These are phyloP conservation scores for Xylariaceae sp. DNA, from an alignment of 2,329 filamentous ascomycete species.

Conservation along the genomic window DNA sequence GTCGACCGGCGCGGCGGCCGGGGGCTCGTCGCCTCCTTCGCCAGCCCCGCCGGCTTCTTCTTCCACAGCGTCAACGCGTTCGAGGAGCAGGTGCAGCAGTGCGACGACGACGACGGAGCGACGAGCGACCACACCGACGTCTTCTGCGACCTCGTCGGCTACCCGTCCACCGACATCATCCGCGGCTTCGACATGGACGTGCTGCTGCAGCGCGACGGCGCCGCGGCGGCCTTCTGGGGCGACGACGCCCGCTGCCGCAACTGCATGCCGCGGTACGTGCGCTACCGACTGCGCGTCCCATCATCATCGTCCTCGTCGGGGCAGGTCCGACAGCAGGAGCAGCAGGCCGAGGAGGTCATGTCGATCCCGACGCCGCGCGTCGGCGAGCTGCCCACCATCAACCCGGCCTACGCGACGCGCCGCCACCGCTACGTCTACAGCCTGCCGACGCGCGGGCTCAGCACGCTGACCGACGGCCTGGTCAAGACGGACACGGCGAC, in stretches of 20 bases:
- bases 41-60: constrained; percentile 62
- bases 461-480: constrained; percentile 54
- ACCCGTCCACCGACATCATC: constrained; percentile 57
- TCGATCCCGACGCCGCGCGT: constrained; percentile 44
- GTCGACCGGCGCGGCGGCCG: constrained; percentile 55
- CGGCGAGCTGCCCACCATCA: constrained; percentile 61
- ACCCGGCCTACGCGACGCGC: constrained; percentile 44
- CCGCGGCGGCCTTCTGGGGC: constrained; percentile 35
- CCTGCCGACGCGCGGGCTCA: constrained; percentile 46
- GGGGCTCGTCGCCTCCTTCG: constrained; percentile 62
- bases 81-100: constrained; percentile 44
- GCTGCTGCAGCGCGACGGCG: constrained; percentile 45
- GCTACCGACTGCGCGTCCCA: constrained; percentile 35
- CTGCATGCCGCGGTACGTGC: constrained; percentile 30
- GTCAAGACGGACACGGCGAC: constrained; percentile 57
- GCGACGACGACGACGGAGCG: constrained; percentile 34
- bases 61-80: constrained; percentile 77
- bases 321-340: not conserved
- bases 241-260: constrained; percentile 31
- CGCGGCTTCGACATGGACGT: constrained; percentile 63
- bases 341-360: constrained; percentile 24
- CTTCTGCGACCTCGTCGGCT: constrained; percentile 58
- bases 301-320: not conserved
- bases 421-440: constrained; percentile 56
- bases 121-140: constrained; percentile 39